Percentiles rank a stretch among this genome's conserved stretches.
These are phyloP conservation scores for Chytridium lagenaria DNA, from an alignment of 371 early-diverging fungal species.

Conservation along the genomic window DNA sequence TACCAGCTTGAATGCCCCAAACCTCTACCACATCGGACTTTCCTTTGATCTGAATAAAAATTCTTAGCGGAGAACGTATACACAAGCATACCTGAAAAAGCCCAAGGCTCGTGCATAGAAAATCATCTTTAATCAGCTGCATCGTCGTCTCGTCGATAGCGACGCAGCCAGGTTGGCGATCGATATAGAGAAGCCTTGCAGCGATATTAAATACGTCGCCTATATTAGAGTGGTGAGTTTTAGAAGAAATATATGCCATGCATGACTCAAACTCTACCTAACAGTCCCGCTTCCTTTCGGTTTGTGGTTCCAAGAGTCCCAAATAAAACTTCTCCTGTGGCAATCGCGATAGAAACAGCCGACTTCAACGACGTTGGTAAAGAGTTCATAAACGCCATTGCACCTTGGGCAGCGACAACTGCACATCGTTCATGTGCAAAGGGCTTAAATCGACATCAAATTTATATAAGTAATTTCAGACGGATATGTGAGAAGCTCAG, in stretches of 20 bases:
- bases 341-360: background rate
- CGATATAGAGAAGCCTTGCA: background rate
- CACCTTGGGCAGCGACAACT: background rate
- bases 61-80: too few species aligned
- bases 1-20: conserved; percentile 2
- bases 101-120: background rate
- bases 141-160: conserved; percentile 4
- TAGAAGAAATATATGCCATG: background rate
- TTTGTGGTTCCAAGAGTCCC: background rate
- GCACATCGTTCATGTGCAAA: conserved; percentile 6
- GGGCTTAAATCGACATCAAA: conserved; percentile 1
- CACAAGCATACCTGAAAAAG: background rate
- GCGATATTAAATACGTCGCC: conserved; percentile 16
- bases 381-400: background rate
- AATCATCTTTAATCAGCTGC: background rate
- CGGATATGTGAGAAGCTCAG: too few species aligned
- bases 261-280: background rate
- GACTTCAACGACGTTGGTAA: background rate
- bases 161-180: background rate
- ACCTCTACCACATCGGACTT: background rate
- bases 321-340: conserved; percentile 9
- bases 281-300: conserved; percentile 2
- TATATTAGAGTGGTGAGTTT: background rate
- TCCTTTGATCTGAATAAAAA: conserved; percentile 5
- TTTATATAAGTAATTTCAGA: background rate